phyloP scores from a whole-genome alignment of 345 rosid genomes.

The Dipteronia sinensis region DNA sequence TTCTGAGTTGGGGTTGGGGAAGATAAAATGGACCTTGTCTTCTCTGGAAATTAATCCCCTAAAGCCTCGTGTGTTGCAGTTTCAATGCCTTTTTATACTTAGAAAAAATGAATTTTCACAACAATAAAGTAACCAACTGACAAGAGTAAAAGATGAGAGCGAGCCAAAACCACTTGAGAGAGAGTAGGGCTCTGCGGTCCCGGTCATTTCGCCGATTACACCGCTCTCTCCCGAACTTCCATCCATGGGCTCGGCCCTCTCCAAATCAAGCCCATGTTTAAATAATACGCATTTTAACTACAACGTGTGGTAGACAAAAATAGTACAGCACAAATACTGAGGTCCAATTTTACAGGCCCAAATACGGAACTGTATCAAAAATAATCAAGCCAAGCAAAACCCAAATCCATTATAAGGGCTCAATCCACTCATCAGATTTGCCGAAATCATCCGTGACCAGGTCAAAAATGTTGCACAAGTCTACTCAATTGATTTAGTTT shows the following conservation, averaged over 20 bases:
- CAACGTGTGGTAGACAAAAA: no score
- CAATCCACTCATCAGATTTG: no score
- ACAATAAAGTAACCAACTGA: not conserved
- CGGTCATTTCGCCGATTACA: conserved; percentile 25
- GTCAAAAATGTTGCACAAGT: no score
- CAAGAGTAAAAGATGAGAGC: not conserved
- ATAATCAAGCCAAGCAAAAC: no score
- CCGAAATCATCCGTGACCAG: no score
- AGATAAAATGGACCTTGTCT: conserved; percentile 3
- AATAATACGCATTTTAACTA: no score
- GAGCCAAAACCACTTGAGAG: conserved; percentile 1
- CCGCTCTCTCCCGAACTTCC: not conserved
- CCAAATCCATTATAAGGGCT: no score
- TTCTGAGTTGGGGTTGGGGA: not conserved
- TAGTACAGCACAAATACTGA: no score
- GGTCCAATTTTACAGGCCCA: no score
- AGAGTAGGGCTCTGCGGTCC: conserved; percentile 26
- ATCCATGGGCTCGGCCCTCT: not conserved
- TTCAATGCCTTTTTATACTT: not conserved
- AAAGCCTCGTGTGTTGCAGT: not conserved
- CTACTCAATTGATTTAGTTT: no score
- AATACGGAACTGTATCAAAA: no score
- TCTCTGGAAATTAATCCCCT: conserved; percentile 11
- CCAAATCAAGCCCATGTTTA: no score
- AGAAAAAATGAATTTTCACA: not conserved